A percentile compares a stretch with the other conserved stretches of the same genome.
These are phyloP conservation scores for Mortierella claussenii DNA, from an alignment of 192 early-diverging fungal genomes.

Conservation along the genomic window DNA sequence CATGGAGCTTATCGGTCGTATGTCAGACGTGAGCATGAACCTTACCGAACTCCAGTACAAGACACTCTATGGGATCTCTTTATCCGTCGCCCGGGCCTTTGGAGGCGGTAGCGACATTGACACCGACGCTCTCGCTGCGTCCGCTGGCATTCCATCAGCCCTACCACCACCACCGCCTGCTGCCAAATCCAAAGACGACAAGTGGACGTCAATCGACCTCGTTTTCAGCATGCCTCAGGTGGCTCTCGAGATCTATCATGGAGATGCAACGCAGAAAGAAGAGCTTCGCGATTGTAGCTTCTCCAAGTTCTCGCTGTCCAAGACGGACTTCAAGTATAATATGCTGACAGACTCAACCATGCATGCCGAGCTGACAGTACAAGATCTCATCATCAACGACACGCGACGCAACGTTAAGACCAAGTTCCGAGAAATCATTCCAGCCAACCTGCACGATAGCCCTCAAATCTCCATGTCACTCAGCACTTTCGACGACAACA, in stretches of 20 bases:
- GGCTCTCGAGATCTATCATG: constrained; percentile 81
- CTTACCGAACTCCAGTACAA: constrained; percentile 87
- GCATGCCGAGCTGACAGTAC: constrained; percentile 75
- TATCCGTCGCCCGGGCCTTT: constrained; percentile 62
- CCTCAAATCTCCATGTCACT: constrained; percentile 69
- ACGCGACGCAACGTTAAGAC: constrained; percentile 79
- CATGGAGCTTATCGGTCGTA: constrained; percentile 69
- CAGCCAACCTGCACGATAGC: constrained; percentile 64
- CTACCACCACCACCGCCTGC: constrained; percentile 5
- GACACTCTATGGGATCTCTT: constrained; percentile 75
- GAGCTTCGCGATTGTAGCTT: constrained; percentile 63
- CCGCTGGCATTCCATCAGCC: constrained; percentile 26
- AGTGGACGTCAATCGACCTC: constrained; percentile 60
- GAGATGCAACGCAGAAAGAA: constrained; percentile 64
- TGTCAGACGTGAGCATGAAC: constrained; percentile 82
- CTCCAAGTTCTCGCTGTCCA: constrained; percentile 60
- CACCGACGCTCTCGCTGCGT: constrained; percentile 15
- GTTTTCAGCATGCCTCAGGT: constrained; percentile 77
- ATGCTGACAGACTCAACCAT: constrained; percentile 69
- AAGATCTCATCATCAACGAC: constrained; percentile 81
- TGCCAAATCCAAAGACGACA: constrained; percentile 12
- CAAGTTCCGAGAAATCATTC: constrained; percentile 88
- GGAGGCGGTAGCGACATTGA: constrained; percentile 41
- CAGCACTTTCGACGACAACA: constrained; percentile 54
- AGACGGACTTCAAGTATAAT: constrained; percentile 64